phyloP scores from a whole-genome alignment of 768 basidiomycete genomes.

The Serendipita sp. region DNA sequence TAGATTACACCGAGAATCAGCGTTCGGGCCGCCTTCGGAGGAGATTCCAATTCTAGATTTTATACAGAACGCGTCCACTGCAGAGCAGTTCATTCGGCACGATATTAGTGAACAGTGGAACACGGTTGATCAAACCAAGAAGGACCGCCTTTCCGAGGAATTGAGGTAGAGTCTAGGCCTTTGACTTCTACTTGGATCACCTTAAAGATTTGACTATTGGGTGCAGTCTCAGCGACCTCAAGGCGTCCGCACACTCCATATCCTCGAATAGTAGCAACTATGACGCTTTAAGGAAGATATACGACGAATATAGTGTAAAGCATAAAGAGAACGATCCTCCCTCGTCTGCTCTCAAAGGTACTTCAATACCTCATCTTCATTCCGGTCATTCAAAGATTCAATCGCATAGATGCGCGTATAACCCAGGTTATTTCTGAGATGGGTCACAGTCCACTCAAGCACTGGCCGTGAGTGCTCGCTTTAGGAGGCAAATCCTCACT shows the following conservation, averaged over 20 bases:
- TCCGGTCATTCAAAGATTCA: no score
- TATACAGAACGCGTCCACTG: background rate
- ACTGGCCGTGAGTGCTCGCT: slow-evolving; percentile 4
- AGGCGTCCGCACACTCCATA: background rate
- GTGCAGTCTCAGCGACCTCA: background rate
- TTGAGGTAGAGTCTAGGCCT: background rate
- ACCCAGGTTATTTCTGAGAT: background rate
- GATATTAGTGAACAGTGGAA: background rate
- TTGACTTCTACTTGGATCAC: background rate
- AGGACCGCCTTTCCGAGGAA: background rate
- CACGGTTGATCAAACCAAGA: background rate
- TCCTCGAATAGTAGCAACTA: no score
- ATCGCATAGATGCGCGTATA: no score
- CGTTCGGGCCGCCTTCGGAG: slow-evolving; percentile 1
- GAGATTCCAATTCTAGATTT: background rate
- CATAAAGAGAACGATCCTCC: background rate
- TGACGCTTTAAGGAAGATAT: background rate
- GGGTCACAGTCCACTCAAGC: background rate
- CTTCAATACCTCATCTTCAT: background rate
- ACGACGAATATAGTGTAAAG: background rate
- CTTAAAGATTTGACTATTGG: no score
- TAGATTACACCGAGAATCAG: background rate
- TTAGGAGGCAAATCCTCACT: background rate
- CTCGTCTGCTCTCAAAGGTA: background rate
- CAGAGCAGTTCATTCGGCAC: background rate